These are phyloP conservation scores for Cryphonectria radicalis DNA, from an alignment of 2,329 filamentous ascomycete species.

Conservation along the genomic window DNA sequence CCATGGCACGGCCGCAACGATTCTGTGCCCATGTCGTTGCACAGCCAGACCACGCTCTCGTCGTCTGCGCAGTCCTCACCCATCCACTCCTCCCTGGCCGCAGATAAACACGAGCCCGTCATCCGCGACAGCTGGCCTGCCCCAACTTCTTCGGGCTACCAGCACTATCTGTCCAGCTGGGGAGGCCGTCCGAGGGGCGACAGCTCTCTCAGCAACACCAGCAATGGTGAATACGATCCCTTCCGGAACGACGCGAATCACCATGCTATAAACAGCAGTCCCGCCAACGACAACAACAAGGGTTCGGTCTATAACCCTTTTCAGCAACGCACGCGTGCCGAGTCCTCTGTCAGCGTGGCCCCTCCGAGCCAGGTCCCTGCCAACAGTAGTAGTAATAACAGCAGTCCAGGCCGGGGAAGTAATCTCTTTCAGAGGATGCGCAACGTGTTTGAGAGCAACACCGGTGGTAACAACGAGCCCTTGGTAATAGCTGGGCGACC, in stretches of 20 bases:
- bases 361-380: conserved; percentile 20
- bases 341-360: conserved; percentile 19
- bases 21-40: conserved; percentile 41
- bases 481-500: neutral
- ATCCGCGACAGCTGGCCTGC: conserved; percentile 41
- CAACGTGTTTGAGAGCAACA: conserved; percentile 44
- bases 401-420: conserved; percentile 25
- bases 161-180: conserved; percentile 20
- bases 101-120: conserved; percentile 39
- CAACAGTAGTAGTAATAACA: neutral
- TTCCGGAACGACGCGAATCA: conserved; percentile 32
- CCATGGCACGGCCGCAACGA: conserved; percentile 39
- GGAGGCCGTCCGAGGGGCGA: conserved; percentile 32
- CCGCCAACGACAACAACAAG: conserved; percentile 18
- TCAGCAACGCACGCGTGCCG: conserved; percentile 23
- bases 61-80: conserved; percentile 42
- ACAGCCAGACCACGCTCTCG: conserved; percentile 42
- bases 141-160: conserved; percentile 24
- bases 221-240: conserved; percentile 35
- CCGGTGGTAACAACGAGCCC: conserved; percentile 11
- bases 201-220: conserved; percentile 32
- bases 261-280: neutral
- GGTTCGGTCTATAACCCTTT: conserved; percentile 20
- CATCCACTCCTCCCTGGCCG: conserved; percentile 33
- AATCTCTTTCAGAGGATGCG: conserved; percentile 47